A percentile compares a stretch with the other conserved stretches of the same genome.
Evolutionary conservation across 164 flowering plant species (phyloP).

Genomic region (Tetrastigma voinierianum): DNA sequence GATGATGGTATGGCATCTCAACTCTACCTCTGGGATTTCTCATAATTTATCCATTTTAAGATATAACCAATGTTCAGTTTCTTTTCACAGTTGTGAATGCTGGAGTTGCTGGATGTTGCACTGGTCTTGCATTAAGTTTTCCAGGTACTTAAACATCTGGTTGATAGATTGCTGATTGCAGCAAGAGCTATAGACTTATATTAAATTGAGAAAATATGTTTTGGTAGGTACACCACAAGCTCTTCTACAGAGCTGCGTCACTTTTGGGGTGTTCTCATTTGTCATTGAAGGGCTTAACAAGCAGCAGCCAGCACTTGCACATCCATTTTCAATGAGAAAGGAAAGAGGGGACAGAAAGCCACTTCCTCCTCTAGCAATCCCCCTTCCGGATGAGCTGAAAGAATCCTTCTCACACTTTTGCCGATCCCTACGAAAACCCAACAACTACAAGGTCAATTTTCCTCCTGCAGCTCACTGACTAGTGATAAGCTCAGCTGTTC

Average conservation of each 20-base stretch:
- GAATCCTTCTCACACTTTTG: slow-evolving; percentile 62
- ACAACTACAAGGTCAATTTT: slow-evolving; percentile 15
- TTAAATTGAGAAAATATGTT: background rate
- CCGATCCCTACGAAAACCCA: slow-evolving; percentile 42
- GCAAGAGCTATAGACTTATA: background rate
- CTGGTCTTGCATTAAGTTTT: slow-evolving; percentile 90
- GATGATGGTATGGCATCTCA: slow-evolving; percentile 70
- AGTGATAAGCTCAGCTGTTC: slow-evolving; percentile 1
- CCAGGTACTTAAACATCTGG: slow-evolving; percentile 54
- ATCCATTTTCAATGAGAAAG: slow-evolving; percentile 20
- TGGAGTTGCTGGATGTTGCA: slow-evolving; percentile 98
- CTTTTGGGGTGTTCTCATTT: slow-evolving; percentile 84
- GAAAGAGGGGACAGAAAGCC: slow-evolving; percentile 6
- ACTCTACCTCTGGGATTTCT: background rate
- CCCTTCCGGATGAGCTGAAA: slow-evolving; percentile 67
- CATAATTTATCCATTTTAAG: background rate
- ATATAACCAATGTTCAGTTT: slow-evolving; percentile 6
- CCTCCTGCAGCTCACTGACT: slow-evolving; percentile 24
- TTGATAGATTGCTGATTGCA: background rate
- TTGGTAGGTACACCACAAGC: slow-evolving; percentile 80
- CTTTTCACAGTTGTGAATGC: slow-evolving; percentile 67
- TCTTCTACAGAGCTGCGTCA: slow-evolving; percentile 76
- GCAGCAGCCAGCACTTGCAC: slow-evolving; percentile 78
- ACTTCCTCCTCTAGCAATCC: slow-evolving; percentile 53
- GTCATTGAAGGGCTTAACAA: slow-evolving; percentile 73